Percentiles rank a stretch among this genome's conserved stretches.
These are phyloP conservation scores for Myriosclerotinia scirpicola DNA, from an alignment of 2,329 filamentous ascomycete genomes.

Conservation along the genomic window DNA sequence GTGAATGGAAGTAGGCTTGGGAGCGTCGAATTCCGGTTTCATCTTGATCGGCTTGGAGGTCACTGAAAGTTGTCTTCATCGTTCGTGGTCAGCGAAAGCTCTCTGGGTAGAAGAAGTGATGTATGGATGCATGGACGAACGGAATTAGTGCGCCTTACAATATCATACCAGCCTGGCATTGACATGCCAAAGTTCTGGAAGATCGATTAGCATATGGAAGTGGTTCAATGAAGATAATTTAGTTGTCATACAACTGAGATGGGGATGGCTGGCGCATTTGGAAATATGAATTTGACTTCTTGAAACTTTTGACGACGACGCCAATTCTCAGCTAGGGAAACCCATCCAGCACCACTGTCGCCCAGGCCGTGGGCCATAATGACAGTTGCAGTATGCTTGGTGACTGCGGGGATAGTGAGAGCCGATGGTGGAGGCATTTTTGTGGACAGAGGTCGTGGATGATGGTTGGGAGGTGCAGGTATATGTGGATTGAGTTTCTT, in stretches of 20 bases:
- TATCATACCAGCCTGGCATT: conserved; percentile 90
- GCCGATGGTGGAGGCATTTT: conserved; percentile 40
- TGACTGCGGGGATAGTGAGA: conserved; percentile 75
- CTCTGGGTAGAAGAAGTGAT: neutral
- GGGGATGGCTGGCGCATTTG: conserved; percentile 82
- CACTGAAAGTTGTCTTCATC: conserved; percentile 46
- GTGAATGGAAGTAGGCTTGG: conserved; percentile 71
- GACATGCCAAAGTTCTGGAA: conserved; percentile 68
- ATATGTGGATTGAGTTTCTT: neutral
- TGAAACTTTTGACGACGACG: conserved; percentile 75
- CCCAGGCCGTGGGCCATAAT: conserved; percentile 94
- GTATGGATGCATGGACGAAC: conserved; percentile 31
- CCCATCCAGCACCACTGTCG: conserved; percentile 78
- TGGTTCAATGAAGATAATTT: neutral
- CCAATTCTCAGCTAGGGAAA: conserved; percentile 83
- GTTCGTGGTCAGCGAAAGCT: neutral
- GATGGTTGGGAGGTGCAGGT: neutral
- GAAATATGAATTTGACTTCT: conserved; percentile 91
- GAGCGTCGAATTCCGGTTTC: conserved; percentile 72
- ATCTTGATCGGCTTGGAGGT: conserved; percentile 56
- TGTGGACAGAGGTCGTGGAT: conserved; percentile 4
- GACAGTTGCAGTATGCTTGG: conserved; percentile 86
- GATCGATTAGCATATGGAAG: conserved; percentile 21
- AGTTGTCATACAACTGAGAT: conserved; percentile 65
- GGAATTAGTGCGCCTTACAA: conserved; percentile 51